phyloP scores from a whole-genome alignment of 768 basidiomycete species.

The Cystoderma amianthinum region DNA sequence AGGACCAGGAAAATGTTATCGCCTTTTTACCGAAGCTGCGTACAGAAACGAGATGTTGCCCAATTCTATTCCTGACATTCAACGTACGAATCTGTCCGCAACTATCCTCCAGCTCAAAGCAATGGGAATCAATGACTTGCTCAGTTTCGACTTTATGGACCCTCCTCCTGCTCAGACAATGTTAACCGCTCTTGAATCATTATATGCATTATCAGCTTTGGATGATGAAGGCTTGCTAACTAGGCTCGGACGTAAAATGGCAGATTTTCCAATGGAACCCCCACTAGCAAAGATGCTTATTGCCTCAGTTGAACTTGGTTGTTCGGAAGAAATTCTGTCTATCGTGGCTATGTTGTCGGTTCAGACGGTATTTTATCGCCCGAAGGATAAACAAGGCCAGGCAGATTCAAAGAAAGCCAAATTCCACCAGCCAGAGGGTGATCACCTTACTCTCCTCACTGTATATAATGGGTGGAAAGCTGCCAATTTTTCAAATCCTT shows the following conservation, averaged over 20 bases:
- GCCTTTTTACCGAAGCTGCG: slow-evolving; percentile 95
- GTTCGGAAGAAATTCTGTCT: slow-evolving; percentile 96
- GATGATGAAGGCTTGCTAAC: slow-evolving; percentile 97
- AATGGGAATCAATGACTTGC: slow-evolving; percentile 97
- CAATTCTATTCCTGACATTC: slow-evolving; percentile 96
- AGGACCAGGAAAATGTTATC: slow-evolving; percentile 97
- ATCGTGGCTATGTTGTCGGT: slow-evolving; percentile 98
- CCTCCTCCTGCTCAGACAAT: slow-evolving; percentile 96
- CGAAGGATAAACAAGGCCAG: slow-evolving; percentile 99
- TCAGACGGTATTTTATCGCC: slow-evolving; percentile 94
- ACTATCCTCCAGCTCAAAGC: slow-evolving; percentile 96
- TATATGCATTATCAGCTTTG: slow-evolving; percentile 92
- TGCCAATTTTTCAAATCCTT: slow-evolving; percentile 94
- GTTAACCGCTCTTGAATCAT: slow-evolving; percentile 89
- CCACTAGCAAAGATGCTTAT: slow-evolving; percentile 96
- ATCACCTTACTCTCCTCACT: slow-evolving; percentile 84
- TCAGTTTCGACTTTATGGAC: slow-evolving; percentile 99
- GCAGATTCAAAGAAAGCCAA: slow-evolving; percentile 99
- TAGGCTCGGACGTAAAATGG: slow-evolving; percentile 95
- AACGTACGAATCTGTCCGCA: slow-evolving; percentile 85
- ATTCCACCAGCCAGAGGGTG: slow-evolving; percentile 98
- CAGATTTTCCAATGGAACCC: slow-evolving; percentile 98
- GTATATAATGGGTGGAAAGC: slow-evolving; percentile 99
- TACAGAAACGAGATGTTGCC: slow-evolving; percentile 99
- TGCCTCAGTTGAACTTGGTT: slow-evolving; percentile 93